Percentiles rank a stretch among this genome's conserved stretches.
Conservation (phyloP, 2,329 filamentous ascomycete genomes). For the Parastagonospora avenae region DNA sequence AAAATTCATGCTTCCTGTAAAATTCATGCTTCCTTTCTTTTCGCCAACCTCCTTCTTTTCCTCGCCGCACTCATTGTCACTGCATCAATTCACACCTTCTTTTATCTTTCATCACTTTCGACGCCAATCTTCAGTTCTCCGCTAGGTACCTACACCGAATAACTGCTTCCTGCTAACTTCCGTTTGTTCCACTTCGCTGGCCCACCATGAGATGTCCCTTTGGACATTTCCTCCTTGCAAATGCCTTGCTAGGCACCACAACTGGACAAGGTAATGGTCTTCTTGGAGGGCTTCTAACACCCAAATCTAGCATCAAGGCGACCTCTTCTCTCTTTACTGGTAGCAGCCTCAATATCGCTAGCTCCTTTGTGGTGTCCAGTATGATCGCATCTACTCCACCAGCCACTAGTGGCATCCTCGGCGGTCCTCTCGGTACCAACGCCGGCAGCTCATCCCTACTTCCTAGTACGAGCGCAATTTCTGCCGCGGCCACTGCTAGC, state of each 20-base stretch:
- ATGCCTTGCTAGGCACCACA: background rate
- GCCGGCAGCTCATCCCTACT: too few relatives aligned
- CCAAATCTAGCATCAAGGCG: background rate
- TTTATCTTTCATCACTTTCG: background rate
- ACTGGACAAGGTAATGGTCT: background rate
- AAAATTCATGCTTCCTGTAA: too few relatives aligned
- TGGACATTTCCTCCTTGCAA: constrained; percentile 3
- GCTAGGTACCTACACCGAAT: background rate
- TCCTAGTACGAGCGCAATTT: too few relatives aligned
- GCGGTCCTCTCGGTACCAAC: too few relatives aligned
- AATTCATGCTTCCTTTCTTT: background rate
- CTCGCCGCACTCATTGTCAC: too few relatives aligned
- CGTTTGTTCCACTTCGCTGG: background rate
- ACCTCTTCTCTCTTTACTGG: background rate
- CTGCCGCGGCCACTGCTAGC: too few relatives aligned
- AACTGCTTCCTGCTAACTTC: constrained; percentile 4
- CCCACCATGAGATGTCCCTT: constrained; percentile 7
- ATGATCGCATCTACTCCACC: too few relatives aligned
- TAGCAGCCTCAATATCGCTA: background rate
- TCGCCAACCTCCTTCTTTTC: too few relatives aligned
- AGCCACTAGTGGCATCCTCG: too few relatives aligned
- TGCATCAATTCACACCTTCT: background rate
- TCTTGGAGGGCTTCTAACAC: background rate
- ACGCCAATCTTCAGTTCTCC: background rate
- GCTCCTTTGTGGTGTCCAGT: background rate